Evolutionary conservation across 352 stramenopile genomes (phyloP).

Genomic region (Phytopythium cucurbitacearum): DNA sequence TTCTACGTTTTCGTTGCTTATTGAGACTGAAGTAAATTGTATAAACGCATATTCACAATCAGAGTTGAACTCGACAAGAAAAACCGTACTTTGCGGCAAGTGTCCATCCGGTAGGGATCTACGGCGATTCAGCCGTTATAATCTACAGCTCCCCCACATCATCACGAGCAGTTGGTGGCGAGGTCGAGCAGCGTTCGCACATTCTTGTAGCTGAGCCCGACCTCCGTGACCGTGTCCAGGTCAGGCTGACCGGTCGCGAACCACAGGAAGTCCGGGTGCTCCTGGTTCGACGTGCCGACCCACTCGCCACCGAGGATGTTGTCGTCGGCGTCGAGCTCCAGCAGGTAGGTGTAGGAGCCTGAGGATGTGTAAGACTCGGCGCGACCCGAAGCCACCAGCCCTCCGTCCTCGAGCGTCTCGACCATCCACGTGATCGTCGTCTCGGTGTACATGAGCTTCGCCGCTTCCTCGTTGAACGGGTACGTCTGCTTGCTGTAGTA

Average conservation of each 20-base stretch:
- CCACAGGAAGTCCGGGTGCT: slow-evolving; percentile 45
- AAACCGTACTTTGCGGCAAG: too few species aligned
- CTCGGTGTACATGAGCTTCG: slow-evolving; percentile 40
- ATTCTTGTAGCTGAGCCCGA: slow-evolving; percentile 28
- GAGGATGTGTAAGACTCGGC: slow-evolving; percentile 20
- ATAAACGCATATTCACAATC: too few species aligned
- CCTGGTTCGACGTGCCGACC: slow-evolving; percentile 23
- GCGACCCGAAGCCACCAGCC: slow-evolving; percentile 19
- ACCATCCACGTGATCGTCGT: slow-evolving; percentile 38
- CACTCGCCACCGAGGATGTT: slow-evolving; percentile 42
- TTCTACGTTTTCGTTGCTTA: too few species aligned
- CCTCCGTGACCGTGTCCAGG: slow-evolving; percentile 18
- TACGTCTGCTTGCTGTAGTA: slow-evolving; percentile 40
- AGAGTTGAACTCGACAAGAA: too few species aligned
- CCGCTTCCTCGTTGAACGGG: slow-evolving; percentile 41
- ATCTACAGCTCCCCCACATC: too few species aligned
- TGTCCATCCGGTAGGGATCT: too few species aligned
- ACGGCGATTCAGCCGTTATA: too few species aligned
- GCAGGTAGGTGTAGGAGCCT: slow-evolving; percentile 37
- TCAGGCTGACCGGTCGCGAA: slow-evolving; percentile 21
- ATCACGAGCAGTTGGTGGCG: slow-evolving; percentile 15
- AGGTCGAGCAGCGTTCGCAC: slow-evolving; percentile 18
- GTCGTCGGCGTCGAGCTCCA: slow-evolving; percentile 29
- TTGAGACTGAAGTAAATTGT: too few species aligned
- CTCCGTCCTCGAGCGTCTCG: slow-evolving; percentile 35